phyloP scores from a whole-genome alignment of 306 rosid genomes.

The Cicer bijugum region DNA sequence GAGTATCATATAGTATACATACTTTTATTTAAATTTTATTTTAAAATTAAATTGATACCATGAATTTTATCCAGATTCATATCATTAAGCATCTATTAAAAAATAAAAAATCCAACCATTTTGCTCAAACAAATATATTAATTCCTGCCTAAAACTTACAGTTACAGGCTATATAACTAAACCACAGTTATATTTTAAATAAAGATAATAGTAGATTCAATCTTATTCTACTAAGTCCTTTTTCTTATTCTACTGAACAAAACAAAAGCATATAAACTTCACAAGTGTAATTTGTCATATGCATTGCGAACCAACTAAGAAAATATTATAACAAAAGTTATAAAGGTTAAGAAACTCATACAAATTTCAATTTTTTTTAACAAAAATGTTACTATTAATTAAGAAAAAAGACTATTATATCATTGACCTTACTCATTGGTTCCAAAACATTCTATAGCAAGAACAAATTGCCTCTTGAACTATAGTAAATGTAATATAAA shows the following conservation, averaged over 20 bases:
- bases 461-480: not conserved
- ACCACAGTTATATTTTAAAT: not conserved
- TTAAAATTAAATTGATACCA: too few relatives aligned
- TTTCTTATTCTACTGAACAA: conserved; percentile 22
- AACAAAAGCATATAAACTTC: not conserved
- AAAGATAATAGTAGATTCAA: not conserved
- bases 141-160: too few relatives aligned
- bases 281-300: not conserved
- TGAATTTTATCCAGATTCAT: too few relatives aligned
- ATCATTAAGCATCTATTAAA: too few relatives aligned
- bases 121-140: not conserved
- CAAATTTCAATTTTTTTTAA: conserved; percentile 4
- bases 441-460: conserved; percentile 2
- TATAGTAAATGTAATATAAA: not conserved
- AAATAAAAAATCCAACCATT: too few relatives aligned
- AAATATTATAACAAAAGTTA: not conserved
- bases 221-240: not conserved
- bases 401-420: not conserved
- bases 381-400: not conserved
- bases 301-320: not conserved
- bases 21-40: too few relatives aligned
- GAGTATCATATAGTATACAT: too few relatives aligned
- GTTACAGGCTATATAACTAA: too few relatives aligned
- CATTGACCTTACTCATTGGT: not conserved
- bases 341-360: not conserved